Percentiles rank a stretch among this genome's conserved stretches.
Evolutionary conservation across 2,329 filamentous ascomycete species (phyloP).

Genomic region (Lecanicillium sp.): DNA sequence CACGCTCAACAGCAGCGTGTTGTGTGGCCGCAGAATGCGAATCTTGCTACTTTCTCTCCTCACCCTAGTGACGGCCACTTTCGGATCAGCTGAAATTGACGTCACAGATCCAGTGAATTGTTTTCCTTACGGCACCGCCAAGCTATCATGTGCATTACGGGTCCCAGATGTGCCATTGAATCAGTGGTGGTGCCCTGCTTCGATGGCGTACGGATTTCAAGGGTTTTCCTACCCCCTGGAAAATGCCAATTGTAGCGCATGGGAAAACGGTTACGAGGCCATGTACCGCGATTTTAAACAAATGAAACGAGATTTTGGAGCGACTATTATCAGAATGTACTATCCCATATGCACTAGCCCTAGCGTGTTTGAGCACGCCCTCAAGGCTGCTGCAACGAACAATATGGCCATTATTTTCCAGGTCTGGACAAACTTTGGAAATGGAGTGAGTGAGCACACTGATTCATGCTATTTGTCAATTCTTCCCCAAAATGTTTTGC

Average conservation of each 20-base stretch:
- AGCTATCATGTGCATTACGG: constrained; percentile 8
- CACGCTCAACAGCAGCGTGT: too few relatives aligned
- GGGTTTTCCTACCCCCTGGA: constrained; percentile 15
- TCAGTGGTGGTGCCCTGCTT: constrained; percentile 15
- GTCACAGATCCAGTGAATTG: constrained; percentile 10
- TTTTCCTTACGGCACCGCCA: constrained; percentile 12
- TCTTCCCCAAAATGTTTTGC: neutral
- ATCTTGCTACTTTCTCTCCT: too few relatives aligned
- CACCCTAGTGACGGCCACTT: too few relatives aligned
- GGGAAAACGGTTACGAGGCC: constrained; percentile 9
- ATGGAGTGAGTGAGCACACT: constrained; percentile 9
- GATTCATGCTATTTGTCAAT: too few relatives aligned
- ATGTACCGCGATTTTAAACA: constrained; percentile 14
- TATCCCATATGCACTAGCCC: constrained; percentile 13
- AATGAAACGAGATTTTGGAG: constrained; percentile 15
- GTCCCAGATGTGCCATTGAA: constrained; percentile 8
- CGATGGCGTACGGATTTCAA: constrained; percentile 14
- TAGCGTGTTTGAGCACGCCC: constrained; percentile 12
- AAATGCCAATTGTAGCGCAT: constrained; percentile 11
- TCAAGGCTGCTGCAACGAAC: constrained; percentile 13
- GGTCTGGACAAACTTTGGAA: constrained; percentile 16
- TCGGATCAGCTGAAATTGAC: too few relatives aligned
- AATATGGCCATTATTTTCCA: constrained; percentile 14
- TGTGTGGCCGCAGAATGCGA: too few relatives aligned
- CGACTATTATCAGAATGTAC: constrained; percentile 15